These are phyloP conservation scores for Amphicarpaea edgeworthii DNA, from an alignment of 306 rosid genomes.

Conservation along the genomic window DNA sequence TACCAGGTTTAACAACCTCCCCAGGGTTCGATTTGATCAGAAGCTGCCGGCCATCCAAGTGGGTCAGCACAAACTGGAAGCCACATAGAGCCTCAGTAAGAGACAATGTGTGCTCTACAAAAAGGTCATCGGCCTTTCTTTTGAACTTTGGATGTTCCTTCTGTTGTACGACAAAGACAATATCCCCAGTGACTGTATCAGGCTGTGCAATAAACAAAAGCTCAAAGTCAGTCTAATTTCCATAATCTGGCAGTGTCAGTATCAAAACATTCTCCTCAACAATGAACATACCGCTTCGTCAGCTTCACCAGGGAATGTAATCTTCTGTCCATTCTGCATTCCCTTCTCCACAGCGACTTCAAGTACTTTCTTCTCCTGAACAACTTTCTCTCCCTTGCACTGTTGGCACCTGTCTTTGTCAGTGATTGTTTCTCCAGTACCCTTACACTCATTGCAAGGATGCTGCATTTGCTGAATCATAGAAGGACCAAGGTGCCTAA, in stretches of 20 bases:
- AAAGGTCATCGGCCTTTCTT: conserved; percentile 77
- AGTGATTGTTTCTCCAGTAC: conserved; percentile 81
- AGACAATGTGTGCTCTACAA: conserved; percentile 74
- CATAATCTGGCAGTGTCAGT: neutral
- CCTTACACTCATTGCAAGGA: conserved; percentile 90
- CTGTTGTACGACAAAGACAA: conserved; percentile 78
- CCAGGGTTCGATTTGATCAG: conserved; percentile 74
- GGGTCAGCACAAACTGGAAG: conserved; percentile 71
- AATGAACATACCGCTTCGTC: conserved; percentile 80
- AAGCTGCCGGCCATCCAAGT: conserved; percentile 71
- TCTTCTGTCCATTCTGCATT: conserved; percentile 84
- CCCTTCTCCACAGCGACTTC: conserved; percentile 91
- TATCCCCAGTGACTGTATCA: conserved; percentile 80
- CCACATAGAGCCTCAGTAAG: conserved; percentile 81
- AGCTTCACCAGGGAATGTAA: conserved; percentile 94
- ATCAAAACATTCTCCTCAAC: too few species aligned
- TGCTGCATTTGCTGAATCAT: conserved; percentile 95
- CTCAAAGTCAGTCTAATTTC: conserved; percentile 13
- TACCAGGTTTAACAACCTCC: conserved; percentile 78
- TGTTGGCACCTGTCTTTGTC: conserved; percentile 77
- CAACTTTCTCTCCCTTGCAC: conserved; percentile 91
- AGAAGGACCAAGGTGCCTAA: conserved; percentile 79
- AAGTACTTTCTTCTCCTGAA: conserved; percentile 79
- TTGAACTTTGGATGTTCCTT: conserved; percentile 84
- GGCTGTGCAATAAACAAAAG: conserved; percentile 61